Conservation (phyloP, 306 rosid species). For the Vicia sativa region DNA sequence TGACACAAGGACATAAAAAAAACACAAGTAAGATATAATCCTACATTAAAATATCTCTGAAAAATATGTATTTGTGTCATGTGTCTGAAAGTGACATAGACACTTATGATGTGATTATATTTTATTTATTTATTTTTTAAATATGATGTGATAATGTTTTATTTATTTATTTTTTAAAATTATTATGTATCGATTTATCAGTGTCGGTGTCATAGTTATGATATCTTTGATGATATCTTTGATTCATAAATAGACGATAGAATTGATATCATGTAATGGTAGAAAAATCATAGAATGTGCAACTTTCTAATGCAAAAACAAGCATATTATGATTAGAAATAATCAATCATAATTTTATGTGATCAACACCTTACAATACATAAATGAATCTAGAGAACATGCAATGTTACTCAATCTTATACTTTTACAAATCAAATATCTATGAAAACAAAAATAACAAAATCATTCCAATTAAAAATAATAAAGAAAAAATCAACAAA, state of each 20-base stretch:
- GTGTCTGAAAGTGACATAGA: no score
- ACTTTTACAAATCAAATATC: not conserved
- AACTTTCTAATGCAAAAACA: not conserved
- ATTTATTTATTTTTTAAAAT: no score
- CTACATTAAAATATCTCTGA: no score
- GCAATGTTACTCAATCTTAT: not conserved
- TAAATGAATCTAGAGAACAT: not conserved
- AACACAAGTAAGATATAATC: not conserved
- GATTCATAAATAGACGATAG: not conserved
- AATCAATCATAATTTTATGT: not conserved
- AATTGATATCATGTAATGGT: not conserved
- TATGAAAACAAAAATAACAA: not conserved
- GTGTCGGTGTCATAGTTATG: no score
- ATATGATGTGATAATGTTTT: no score
- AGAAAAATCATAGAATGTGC: not conserved
- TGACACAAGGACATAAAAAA: not conserved
- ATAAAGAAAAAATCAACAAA: constrained; percentile 3
- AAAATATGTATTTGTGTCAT: no score
- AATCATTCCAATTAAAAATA: not conserved
- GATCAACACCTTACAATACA: not conserved
- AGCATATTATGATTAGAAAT: not conserved
- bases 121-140: no score
- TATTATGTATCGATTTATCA: no score
- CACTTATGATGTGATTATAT: no score
- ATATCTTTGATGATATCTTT: no score